phyloP scores from a whole-genome alignment of 2,329 filamentous ascomycete species.

The Exophiala spinifera region DNA sequence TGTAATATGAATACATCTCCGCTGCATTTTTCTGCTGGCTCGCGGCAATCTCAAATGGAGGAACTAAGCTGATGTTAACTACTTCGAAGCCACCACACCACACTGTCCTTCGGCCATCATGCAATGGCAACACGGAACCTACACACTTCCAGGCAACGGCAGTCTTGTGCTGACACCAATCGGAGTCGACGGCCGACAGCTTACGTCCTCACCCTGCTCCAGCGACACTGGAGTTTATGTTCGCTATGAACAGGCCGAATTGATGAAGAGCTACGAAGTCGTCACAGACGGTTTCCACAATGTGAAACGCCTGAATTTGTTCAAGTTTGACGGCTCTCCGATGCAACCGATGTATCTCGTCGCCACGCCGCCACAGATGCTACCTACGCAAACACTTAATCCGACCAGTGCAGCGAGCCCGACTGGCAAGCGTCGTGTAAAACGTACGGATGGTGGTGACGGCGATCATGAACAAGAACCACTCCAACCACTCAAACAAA shows the following conservation, averaged over 20 bases:
- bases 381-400: constrained; percentile 65
- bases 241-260: constrained; percentile 64
- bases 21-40: neutral
- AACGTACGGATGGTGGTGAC: constrained; percentile 31
- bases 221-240: constrained; percentile 57
- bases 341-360: constrained; percentile 67
- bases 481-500: constrained; percentile 29
- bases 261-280: constrained; percentile 53
- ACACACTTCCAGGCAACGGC: constrained; percentile 55
- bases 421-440: constrained; percentile 35
- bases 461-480: constrained; percentile 17
- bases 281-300: constrained; percentile 60
- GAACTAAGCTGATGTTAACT: neutral
- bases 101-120: constrained; percentile 63
- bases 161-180: constrained; percentile 60
- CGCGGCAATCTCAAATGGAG: neutral
- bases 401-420: constrained; percentile 44
- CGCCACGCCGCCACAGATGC: constrained; percentile 63
- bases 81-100: constrained; percentile 53
- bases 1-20: neutral
- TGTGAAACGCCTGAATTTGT: constrained; percentile 62
- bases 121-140: constrained; percentile 71
- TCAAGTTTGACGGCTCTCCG: constrained; percentile 60
- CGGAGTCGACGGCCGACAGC: constrained; percentile 63
- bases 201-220: constrained; percentile 64